These are phyloP conservation scores for Berberis thunbergii DNA, from an alignment of 164 flowering plant genomes.

Conservation along the genomic window DNA sequence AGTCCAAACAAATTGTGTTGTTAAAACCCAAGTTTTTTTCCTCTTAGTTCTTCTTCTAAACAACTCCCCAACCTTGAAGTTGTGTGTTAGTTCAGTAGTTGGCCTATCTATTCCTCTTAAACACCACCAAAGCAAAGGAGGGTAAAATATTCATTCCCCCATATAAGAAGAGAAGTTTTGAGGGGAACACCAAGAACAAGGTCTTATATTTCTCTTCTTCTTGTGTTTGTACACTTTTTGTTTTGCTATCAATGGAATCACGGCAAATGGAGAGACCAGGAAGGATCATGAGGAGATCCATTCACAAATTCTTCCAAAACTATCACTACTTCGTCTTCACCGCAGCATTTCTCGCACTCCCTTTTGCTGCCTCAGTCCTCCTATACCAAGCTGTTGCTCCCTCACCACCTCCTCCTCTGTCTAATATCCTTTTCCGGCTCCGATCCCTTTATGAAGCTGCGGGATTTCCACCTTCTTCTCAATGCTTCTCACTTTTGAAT, in stretches of 20 bases:
- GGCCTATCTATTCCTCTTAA: too few relatives aligned
- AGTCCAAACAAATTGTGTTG: too few relatives aligned
- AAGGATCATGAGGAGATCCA: conserved; percentile 59
- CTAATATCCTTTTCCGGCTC: conserved; percentile 28
- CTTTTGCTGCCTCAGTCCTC: conserved; percentile 55
- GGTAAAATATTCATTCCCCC: too few relatives aligned
- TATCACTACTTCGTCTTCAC: conserved; percentile 46
- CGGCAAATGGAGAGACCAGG: conserved; percentile 31
- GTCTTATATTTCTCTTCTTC: neutral
- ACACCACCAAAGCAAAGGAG: too few relatives aligned
- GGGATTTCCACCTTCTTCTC: conserved; percentile 52
- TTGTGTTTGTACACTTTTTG: neutral
- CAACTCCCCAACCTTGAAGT: too few relatives aligned
- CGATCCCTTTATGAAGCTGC: conserved; percentile 50
- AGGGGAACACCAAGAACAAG: too few relatives aligned
- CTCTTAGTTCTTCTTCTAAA: too few relatives aligned
- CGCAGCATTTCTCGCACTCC: conserved; percentile 42
- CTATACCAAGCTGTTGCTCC: conserved; percentile 38
- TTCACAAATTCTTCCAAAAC: conserved; percentile 51
- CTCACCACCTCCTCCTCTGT: conserved; percentile 23
- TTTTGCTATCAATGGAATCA: neutral
- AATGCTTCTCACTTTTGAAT: conserved; percentile 39
- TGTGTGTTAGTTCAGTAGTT: too few relatives aligned
- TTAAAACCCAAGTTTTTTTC: too few relatives aligned
- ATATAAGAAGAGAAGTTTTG: too few relatives aligned